These are phyloP conservation scores for Penicillium arizonense DNA, from an alignment of 495 filamentous ascomycete genomes.

Conservation along the genomic window DNA sequence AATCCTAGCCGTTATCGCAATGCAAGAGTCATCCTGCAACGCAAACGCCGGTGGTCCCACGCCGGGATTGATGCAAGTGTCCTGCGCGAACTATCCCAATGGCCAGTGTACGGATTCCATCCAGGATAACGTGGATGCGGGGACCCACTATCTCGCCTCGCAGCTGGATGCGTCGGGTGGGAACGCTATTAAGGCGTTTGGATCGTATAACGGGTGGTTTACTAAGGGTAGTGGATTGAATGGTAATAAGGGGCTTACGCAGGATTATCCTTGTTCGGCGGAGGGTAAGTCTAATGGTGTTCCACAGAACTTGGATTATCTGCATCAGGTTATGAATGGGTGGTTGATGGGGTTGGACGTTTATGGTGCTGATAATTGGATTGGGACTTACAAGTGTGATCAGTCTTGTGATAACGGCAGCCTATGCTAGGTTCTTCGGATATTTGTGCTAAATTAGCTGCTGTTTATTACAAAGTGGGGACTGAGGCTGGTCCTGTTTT, in stretches of 20 bases:
- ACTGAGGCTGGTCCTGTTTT: no score
- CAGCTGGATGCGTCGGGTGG: constrained; percentile 20
- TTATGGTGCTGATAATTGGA: constrained; percentile 28
- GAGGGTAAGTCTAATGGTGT: constrained; percentile 27
- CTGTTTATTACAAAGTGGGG: no score
- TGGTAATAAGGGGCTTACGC: constrained; percentile 24
- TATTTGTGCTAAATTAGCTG: no score
- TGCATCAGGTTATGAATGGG: constrained; percentile 32
- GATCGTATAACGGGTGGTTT: constrained; percentile 36
- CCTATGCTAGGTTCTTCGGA: constrained; percentile 10
- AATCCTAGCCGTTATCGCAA: constrained; percentile 34
- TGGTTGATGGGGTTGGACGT: constrained; percentile 29
- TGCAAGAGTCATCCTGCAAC: constrained; percentile 38
- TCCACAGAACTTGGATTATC: constrained; percentile 32
- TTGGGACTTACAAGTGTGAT: constrained; percentile 19
- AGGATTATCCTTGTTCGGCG: constrained; percentile 29
- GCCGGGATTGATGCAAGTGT: constrained; percentile 36
- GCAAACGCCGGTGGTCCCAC: constrained; percentile 30
- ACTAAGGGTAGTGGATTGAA: constrained; percentile 20
- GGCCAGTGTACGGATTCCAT: constrained; percentile 29
- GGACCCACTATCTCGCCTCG: constrained; percentile 25
- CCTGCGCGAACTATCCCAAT: constrained; percentile 34
- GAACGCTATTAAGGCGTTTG: constrained; percentile 32
- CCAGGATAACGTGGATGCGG: constrained; percentile 35
- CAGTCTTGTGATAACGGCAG: constrained; percentile 16